Percentiles rank a stretch among this genome's conserved stretches.
These are phyloP conservation scores for Tuctoria greenei DNA, from an alignment of 176 grass and related monocot genomes.

Conservation along the genomic window DNA sequence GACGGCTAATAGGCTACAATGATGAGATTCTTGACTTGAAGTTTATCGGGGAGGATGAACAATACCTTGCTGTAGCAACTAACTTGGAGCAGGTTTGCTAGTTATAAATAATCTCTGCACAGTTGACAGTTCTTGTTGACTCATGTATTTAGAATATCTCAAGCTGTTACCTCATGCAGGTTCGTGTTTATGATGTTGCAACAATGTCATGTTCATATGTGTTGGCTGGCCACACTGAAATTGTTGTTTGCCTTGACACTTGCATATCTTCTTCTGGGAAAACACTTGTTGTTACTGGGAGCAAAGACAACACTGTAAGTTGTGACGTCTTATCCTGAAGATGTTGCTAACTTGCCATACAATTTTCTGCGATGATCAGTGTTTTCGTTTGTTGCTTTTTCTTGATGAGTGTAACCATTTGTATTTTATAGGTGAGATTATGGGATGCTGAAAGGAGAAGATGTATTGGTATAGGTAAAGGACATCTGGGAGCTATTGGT, in stretches of 20 bases:
- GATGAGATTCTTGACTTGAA: conserved; percentile 98
- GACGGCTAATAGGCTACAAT: conserved; percentile 81
- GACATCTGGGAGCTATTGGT: conserved; percentile 83
- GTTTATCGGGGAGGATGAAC: conserved; percentile 78
- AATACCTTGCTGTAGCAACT: conserved; percentile 90
- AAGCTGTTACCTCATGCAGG: conserved; percentile 45
- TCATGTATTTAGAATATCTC: conserved; percentile 30
- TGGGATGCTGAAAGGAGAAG: conserved; percentile 79
- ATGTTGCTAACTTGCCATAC: neutral
- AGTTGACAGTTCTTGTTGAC: conserved; percentile 11
- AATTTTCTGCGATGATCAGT: neutral
- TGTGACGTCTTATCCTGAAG: conserved; percentile 1
- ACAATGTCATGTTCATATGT: conserved; percentile 95
- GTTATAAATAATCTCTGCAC: neutral
- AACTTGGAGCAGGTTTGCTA: conserved; percentile 84
- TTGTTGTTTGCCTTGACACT: conserved; percentile 89
- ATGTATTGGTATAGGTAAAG: conserved; percentile 85
- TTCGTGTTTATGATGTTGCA: conserved; percentile 77
- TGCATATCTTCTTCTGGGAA: conserved; percentile 67
- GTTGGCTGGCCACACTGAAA: conserved; percentile 78
- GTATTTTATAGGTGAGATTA: conserved; percentile 63
- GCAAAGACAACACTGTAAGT: conserved; percentile 94
- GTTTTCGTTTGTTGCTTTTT: conserved; percentile 12
- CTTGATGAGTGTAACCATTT: conserved; percentile 3
- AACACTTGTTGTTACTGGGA: conserved; percentile 80